These are phyloP conservation scores for Geranium brycei DNA, from an alignment of 345 rosid genomes.

Conservation along the genomic window DNA sequence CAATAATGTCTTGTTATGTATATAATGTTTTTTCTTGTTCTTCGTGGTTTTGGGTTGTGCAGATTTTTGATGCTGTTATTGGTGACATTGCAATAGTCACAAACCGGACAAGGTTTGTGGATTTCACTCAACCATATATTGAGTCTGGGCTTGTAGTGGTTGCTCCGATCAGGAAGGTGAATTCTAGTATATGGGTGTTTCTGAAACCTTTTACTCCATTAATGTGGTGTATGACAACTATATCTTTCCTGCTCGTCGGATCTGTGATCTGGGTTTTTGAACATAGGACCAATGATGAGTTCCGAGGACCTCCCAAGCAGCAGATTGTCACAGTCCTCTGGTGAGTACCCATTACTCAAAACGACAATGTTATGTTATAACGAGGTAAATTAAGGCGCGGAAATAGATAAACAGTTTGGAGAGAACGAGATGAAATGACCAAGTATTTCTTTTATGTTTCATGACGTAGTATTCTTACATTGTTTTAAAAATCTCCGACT, in stretches of 20 bases:
- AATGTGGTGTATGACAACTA: conserved; percentile 9
- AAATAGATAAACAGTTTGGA: too few species aligned
- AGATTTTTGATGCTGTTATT: conserved; percentile 15
- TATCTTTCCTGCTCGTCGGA: conserved; percentile 14
- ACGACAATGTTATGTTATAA: too few species aligned
- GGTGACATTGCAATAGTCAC: conserved; percentile 16
- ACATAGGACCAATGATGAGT: conserved; percentile 19
- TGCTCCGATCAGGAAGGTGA: conserved; percentile 12
- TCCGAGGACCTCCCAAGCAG: conserved; percentile 17
- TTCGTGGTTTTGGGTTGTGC: neutral
- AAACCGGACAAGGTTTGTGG: conserved; percentile 13
- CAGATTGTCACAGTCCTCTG: conserved; percentile 15
- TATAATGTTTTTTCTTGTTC: too few species aligned
- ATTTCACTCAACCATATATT: conserved; percentile 18
- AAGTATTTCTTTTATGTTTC: too few species aligned
- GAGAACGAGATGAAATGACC: too few species aligned
- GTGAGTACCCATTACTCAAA: conserved; percentile 13
- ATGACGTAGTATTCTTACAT: too few species aligned
- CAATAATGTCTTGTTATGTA: too few species aligned
- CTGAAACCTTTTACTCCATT: conserved; percentile 9
- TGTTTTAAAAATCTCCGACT: too few species aligned
- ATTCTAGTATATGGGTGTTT: conserved; percentile 12
- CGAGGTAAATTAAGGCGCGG: too few species aligned
- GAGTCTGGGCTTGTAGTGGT: conserved; percentile 15
- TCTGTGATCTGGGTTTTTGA: conserved; percentile 19